A percentile compares a stretch with the other conserved stretches of the same genome.
phyloP scores from a whole-genome alignment of 257 asterid species.

The Rubia yunnanensis region DNA sequence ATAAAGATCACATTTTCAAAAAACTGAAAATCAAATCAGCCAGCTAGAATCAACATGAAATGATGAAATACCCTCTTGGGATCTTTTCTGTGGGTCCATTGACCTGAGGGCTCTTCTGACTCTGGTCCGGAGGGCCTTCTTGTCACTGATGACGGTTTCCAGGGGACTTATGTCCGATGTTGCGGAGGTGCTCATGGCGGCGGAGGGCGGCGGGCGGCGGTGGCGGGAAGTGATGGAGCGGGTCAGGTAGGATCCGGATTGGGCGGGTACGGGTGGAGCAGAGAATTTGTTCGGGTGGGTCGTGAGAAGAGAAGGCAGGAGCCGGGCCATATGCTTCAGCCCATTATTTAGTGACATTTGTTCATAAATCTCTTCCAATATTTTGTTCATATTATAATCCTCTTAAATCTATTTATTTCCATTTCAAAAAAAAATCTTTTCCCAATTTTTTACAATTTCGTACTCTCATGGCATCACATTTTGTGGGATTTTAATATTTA shows the following conservation, averaged over 20 bases:
- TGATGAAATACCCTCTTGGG: conserved; percentile 49
- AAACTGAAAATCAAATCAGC: neutral
- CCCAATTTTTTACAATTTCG: neutral
- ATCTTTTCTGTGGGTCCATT: conserved; percentile 68
- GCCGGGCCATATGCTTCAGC: conserved; percentile 2
- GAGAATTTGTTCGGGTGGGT: neutral
- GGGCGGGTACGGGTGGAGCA: conserved; percentile 10
- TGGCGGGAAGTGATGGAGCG: conserved; percentile 10
- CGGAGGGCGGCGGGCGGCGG: conserved; percentile 8
- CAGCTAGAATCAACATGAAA: neutral
- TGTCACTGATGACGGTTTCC: conserved; percentile 60
- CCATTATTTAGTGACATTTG: conserved; percentile 13
- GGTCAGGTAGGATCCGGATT: conserved; percentile 10
- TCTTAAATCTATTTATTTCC: neutral
- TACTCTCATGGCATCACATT: neutral
- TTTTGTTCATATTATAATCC: neutral
- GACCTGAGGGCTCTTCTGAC: conserved; percentile 67
- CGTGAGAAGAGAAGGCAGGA: neutral
- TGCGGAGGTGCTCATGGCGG: conserved; percentile 39
- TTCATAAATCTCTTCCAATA: neutral
- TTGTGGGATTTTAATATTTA: neutral
- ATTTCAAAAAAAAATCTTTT: neutral
- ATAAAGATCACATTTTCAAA: neutral
- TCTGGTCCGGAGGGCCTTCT: conserved; percentile 54
- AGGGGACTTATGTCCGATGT: conserved; percentile 19